phyloP scores from a whole-genome alignment of 345 rosid genomes.

The Nephelium lappaceum region DNA sequence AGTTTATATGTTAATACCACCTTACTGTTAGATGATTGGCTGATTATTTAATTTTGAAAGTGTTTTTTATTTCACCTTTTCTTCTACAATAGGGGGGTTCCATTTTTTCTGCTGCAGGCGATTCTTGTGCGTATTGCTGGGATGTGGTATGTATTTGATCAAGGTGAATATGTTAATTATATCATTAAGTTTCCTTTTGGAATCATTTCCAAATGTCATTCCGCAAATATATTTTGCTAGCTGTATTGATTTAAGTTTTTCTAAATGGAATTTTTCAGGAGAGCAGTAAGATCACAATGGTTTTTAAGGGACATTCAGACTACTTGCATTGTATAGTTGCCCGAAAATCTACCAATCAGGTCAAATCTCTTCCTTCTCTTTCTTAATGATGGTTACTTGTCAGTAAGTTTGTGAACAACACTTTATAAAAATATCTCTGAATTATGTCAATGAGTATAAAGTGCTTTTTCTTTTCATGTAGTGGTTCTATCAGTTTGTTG shows the following conservation, averaged over 20 bases:
- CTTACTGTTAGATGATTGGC: conserved; percentile 3
- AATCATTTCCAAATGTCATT: conserved; percentile 11
- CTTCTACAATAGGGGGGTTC: conserved; percentile 59
- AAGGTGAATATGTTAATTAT: conserved; percentile 27
- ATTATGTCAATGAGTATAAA: not conserved
- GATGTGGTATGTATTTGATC: conserved; percentile 78
- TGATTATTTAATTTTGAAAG: conserved; percentile 2
- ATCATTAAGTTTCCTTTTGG: not conserved
- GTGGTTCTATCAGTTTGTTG: not conserved
- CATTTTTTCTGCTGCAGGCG: conserved; percentile 88
- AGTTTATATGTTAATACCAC: not conserved
- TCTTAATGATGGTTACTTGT: not conserved
- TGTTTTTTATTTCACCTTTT: conserved; percentile 16
- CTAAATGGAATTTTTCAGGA: conserved; percentile 60
- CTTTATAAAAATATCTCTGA: not conserved
- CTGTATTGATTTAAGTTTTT: conserved; percentile 1
- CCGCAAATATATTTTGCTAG: conserved; percentile 14
- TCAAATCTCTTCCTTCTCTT: conserved; percentile 26
- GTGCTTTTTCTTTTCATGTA: not conserved
- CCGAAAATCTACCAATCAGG: conserved; percentile 79
- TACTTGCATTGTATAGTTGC: conserved; percentile 83
- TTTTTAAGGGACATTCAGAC: conserved; percentile 86
- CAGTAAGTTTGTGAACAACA: not conserved
- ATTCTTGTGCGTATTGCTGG: conserved; percentile 96
- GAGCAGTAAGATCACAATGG: conserved; percentile 69